Percentiles rank a stretch among this genome's conserved stretches.
phyloP scores from a whole-genome alignment of 345 rosid genomes.

The Sapria himalayana region DNA sequence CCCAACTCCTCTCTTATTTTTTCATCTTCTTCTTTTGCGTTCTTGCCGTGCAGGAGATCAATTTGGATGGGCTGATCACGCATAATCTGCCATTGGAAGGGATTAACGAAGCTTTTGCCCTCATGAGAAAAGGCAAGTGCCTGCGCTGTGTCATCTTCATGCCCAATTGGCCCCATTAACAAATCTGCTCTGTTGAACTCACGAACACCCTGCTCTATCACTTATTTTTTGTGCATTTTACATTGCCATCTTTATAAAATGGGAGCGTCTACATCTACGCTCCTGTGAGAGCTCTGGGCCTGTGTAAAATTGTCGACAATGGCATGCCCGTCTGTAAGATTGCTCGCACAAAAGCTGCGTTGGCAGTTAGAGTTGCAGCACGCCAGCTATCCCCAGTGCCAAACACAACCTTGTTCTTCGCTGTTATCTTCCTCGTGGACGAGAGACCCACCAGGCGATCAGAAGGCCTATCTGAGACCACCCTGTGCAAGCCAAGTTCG shows the following conservation, averaged over 20 bases:
- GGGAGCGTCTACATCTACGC: no score
- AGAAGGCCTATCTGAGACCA: conserved; percentile 56
- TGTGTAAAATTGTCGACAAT: conserved; percentile 41
- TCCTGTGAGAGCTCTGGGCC: conserved; percentile 79
- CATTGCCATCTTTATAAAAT: no score
- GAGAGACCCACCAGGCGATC: conserved; percentile 56
- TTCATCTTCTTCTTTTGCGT: not conserved
- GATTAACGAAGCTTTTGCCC: conserved; percentile 51
- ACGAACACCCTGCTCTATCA: no score
- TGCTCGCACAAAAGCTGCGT: conserved; percentile 76
- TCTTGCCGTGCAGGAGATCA: conserved; percentile 32
- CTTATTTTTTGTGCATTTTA: no score
- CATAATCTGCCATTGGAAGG: conserved; percentile 53
- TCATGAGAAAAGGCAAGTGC: conserved; percentile 74
- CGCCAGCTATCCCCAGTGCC: conserved; percentile 81
- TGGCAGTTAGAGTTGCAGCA: conserved; percentile 73
- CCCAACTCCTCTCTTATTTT: not conserved
- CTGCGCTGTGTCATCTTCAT: conserved; percentile 68
- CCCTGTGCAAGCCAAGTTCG: conserved; percentile 44
- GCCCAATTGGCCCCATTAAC: conserved; percentile 32
- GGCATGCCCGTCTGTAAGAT: conserved; percentile 87
- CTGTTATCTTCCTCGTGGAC: conserved; percentile 69
- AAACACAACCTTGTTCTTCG: conserved; percentile 63
- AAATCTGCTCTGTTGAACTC: no score
- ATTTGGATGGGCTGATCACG: conserved; percentile 47